Percentiles rank a stretch among this genome's conserved stretches.
These are phyloP conservation scores for Inga laurina DNA, from an alignment of 306 rosid species.

Conservation along the genomic window DNA sequence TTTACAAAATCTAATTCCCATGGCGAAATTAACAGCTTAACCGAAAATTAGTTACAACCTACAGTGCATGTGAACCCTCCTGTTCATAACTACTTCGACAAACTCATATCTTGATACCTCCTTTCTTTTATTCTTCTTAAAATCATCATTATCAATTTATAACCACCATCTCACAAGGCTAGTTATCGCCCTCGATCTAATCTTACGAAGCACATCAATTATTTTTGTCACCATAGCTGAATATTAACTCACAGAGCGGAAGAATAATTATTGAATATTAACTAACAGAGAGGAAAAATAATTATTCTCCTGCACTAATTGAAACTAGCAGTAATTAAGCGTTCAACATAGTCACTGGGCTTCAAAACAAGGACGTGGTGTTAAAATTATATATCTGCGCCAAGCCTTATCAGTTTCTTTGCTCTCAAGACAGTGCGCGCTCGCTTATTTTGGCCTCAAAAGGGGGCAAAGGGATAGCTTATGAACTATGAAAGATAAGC, in stretches of 20 bases:
- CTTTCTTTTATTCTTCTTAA: neutral
- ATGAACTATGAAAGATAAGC: neutral
- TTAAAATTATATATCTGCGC: neutral
- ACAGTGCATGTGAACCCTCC: neutral
- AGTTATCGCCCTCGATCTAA: neutral
- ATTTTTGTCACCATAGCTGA: neutral
- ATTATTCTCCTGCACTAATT: neutral
- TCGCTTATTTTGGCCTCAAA: neutral
- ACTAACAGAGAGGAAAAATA: neutral
- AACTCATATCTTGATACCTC: neutral
- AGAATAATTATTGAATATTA: neutral
- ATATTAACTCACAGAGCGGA: neutral
- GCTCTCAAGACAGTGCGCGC: neutral
- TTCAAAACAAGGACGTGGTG: neutral
- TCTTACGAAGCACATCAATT: neutral
- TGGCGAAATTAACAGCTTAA: constrained; percentile 28
- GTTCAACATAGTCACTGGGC: neutral
- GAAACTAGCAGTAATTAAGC: neutral
- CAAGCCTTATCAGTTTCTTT: neutral
- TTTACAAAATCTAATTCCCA: neutral
- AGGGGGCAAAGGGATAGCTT: neutral
- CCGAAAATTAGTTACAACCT: constrained; percentile 13
- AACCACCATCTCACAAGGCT: neutral
- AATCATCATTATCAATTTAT: neutral
- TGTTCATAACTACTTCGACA: neutral